These are phyloP conservation scores for Candida andamanensis DNA, from an alignment of 805 yeast species.

Conservation along the genomic window DNA sequence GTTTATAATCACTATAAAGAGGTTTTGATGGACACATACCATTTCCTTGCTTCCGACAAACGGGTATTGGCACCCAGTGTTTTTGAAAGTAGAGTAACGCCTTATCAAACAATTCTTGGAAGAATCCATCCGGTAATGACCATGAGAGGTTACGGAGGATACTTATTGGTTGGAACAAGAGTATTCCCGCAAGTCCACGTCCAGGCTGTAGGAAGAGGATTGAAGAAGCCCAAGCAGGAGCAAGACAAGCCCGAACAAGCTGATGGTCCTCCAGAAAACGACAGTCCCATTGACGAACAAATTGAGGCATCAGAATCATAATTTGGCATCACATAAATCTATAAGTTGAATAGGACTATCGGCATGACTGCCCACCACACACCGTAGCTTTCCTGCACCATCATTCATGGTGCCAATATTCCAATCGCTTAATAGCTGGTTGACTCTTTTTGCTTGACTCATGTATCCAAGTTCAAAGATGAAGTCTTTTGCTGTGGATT, in stretches of 20 bases:
- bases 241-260: constrained; percentile 2
- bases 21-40: constrained; percentile 66
- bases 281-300: too few species aligned
- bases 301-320: too few species aligned
- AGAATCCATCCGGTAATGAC: constrained; percentile 95
- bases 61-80: constrained; percentile 79
- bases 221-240: constrained; percentile 28
- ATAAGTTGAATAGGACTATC: constrained; percentile 9
- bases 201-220: constrained; percentile 66
- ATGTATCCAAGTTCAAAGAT: constrained; percentile 73
- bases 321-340: constrained; percentile 6
- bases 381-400: constrained; percentile 46
- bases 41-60: constrained; percentile 59
- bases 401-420: constrained; percentile 44
- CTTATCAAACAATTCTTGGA: constrained; percentile 90
- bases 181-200: constrained; percentile 66
- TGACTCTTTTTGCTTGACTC: constrained; percentile 48
- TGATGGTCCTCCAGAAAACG: too few species aligned
- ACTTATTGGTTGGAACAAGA: constrained; percentile 67
- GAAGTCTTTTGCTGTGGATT: constrained; percentile 47
- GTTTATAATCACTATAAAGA: constrained; percentile 82
- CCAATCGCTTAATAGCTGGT: constrained; percentile 39
- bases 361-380: constrained; percentile 58
- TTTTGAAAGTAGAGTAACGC: constrained; percentile 75
- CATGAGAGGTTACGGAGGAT: constrained; percentile 89